Conservation (phyloP, 768 basidiomycete species). For the Crepidotus variabilis region DNA sequence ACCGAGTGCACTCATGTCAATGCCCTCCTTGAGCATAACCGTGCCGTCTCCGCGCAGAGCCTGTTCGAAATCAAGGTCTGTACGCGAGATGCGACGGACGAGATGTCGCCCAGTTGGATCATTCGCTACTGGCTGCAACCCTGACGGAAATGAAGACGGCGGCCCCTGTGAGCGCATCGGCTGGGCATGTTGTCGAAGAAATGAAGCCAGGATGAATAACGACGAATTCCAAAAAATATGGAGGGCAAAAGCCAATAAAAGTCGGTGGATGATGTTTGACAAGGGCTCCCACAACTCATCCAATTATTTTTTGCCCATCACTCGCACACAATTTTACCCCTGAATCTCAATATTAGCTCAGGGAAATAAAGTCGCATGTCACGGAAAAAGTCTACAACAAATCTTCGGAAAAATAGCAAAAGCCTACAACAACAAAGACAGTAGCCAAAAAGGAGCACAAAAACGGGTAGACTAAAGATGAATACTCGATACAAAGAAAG, state of each 20-base stretch:
- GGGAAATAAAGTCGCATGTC: neutral
- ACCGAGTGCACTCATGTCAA: slow-evolving; percentile 68
- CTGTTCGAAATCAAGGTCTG: slow-evolving; percentile 81
- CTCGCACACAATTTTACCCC: neutral
- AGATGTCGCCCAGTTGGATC: slow-evolving; percentile 37
- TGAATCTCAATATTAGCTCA: neutral
- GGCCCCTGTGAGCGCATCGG: slow-evolving; percentile 30
- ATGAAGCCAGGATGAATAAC: slow-evolving; percentile 56
- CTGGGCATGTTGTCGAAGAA: slow-evolving; percentile 53
- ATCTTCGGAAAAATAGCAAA: neutral
- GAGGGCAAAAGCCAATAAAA: neutral
- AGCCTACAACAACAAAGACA: neutral
- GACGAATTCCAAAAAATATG: neutral
- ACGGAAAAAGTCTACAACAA: neutral
- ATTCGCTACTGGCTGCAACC: slow-evolving; percentile 53
- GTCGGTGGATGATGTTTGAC: neutral
- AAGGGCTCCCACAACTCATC: neutral
- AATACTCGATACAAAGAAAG: slow-evolving; percentile 2
- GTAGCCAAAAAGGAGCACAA: neutral
- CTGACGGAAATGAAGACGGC: slow-evolving; percentile 28
- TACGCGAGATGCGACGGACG: slow-evolving; percentile 61
- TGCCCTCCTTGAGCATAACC: slow-evolving; percentile 63
- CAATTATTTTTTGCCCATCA: neutral
- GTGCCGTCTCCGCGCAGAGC: slow-evolving; percentile 67
- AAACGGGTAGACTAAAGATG: neutral